phyloP scores from a whole-genome alignment of 331 rosid genomes.

The Cydonia oblonga region DNA sequence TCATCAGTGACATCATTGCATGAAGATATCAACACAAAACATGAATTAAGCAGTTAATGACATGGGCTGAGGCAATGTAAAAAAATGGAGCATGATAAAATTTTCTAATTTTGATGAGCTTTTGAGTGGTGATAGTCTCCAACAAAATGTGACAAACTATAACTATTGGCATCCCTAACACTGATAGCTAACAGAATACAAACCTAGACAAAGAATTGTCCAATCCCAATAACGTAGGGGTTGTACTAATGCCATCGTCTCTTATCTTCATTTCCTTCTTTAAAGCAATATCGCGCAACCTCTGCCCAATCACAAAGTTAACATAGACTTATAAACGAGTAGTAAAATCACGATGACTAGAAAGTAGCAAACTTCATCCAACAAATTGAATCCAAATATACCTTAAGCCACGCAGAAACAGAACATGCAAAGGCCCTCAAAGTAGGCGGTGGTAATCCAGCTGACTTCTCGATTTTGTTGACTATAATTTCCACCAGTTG shows the following conservation, averaged over 20 bases:
- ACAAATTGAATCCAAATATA: constrained; percentile 5
- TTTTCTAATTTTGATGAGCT: neutral
- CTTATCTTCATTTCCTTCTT: constrained; percentile 52
- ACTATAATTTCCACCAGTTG: constrained; percentile 40
- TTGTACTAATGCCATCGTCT: constrained; percentile 28
- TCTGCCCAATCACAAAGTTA: constrained; percentile 30
- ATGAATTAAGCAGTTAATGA: neutral
- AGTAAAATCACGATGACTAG: neutral
- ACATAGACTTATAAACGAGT: neutral
- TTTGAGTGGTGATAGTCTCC: neutral
- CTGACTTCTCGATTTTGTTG: constrained; percentile 30
- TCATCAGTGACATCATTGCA: constrained; percentile 31
- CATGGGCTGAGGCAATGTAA: neutral
- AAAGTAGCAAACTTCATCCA: neutral
- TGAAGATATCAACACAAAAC: neutral
- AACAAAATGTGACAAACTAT: neutral
- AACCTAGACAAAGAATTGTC: constrained; percentile 79
- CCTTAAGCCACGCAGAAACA: constrained; percentile 76
- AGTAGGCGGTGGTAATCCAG: constrained; percentile 51
- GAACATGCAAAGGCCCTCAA: constrained; percentile 60
- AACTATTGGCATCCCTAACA: neutral
- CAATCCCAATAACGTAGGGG: constrained; percentile 74
- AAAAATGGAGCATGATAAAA: neutral
- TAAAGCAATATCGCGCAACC: constrained; percentile 54
- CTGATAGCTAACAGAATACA: neutral